Percentiles rank a stretch among this genome's conserved stretches.
Conservation (phyloP, 2,329 filamentous ascomycete species). For the Fulvia fulva region DNA sequence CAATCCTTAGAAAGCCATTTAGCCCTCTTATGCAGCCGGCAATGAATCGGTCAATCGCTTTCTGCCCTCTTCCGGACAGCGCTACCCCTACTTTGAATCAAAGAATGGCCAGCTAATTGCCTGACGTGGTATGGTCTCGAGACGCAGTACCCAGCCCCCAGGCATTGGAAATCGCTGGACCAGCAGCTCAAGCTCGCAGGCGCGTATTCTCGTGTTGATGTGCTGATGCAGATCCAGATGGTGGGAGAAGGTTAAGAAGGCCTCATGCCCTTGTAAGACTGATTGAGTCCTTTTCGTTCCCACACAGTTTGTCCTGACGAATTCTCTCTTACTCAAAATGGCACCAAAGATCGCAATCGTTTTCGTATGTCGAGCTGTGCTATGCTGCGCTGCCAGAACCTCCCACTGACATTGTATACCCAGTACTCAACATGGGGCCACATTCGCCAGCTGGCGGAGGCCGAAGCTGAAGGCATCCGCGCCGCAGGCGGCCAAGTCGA, state of each 20-base stretch:
- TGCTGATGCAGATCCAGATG: not conserved
- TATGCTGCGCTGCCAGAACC: not conserved
- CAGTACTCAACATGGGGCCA: constrained; percentile 52
- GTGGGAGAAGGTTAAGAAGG: not conserved
- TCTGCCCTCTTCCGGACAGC: not conserved
- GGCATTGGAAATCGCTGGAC: constrained; percentile 2
- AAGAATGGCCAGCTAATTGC: not conserved
- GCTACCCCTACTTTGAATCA: not conserved
- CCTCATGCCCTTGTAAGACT: not conserved
- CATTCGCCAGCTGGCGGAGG: constrained; percentile 76
- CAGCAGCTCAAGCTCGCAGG: not conserved
- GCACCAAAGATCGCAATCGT: constrained; percentile 89
- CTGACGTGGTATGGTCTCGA: not conserved
- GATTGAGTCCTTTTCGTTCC: not conserved
- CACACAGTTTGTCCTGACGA: not conserved
- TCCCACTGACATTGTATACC: not conserved
- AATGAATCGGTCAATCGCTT: not conserved
- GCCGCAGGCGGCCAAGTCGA: constrained; percentile 77
- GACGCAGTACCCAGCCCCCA: not conserved
- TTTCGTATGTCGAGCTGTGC: constrained; percentile 58
- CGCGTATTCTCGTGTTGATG: not conserved
- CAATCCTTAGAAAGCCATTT: not conserved
- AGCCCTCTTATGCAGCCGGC: not conserved
- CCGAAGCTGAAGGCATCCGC: constrained; percentile 86
- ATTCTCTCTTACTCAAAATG: constrained; percentile 49